Evolutionary conservation across 768 basidiomycete genomes (phyloP), one percentile per base, ranked within the genome.

Genomic region (Psilocybe sp.): DNA sequence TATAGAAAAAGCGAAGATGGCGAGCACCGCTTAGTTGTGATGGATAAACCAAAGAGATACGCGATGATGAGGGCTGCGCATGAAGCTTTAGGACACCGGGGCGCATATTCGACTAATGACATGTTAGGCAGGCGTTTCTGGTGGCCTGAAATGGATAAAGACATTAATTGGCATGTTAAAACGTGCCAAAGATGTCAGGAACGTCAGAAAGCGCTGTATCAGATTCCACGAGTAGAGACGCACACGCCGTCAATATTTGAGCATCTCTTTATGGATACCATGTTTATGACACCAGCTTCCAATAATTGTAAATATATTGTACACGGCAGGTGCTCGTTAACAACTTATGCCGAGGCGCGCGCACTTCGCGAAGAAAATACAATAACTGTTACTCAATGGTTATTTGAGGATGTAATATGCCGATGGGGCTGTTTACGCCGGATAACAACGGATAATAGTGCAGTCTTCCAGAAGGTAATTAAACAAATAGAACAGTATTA

Each of bases 391-490:
- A 63, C 52, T 0, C 42, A 47, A 4, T 70, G 60, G 59, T 32
- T 67, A 0, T 62, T 60, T 8, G 58, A 63, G 51, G 65, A 72
- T 10, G 62, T 72, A 4, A 53, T 70, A 0, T 68, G 64, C 41
- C 32, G 64, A 23, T 77, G 74, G 74, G 75, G 73, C 2, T 60
- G 65, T 14, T 15, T 74, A 0, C 15, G 11, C 0, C 59, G 69
- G 18, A 70, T 78, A n/a, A 64, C 77, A 0, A 74, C 69, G 0
- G 76, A 79, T 50, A 79, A 79, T 42, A 62, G 64, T 0, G 32
- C 42, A 4, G 45, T 57, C 1, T 62, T 64, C 32, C 35, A 44
- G 16, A 52, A 55, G 5, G 62, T 62, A 0, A 28, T 60, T 3
- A 40, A 38, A 1, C 61, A 55, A 51, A 37, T 65, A 3, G 35